These are phyloP conservation scores for Plantago ovata DNA, from an alignment of 257 asterid species.

Conservation along the genomic window DNA sequence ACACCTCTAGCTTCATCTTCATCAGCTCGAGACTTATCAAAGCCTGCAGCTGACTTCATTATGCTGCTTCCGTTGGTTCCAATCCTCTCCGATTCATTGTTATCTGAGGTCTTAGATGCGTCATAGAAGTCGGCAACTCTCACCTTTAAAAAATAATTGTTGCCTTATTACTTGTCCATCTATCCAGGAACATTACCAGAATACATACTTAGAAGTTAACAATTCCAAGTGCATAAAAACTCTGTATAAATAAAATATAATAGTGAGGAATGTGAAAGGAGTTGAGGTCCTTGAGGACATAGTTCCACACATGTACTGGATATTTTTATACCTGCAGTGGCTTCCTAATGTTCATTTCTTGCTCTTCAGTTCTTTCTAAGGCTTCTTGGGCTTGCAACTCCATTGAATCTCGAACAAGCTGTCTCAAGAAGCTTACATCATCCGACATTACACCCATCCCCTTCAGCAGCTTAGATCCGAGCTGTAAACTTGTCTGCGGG, in stretches of 20 bases:
- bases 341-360: slow-evolving; percentile 50
- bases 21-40: slow-evolving; percentile 24
- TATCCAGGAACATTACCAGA: neutral
- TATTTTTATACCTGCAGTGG: slow-evolving; percentile 67
- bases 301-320: neutral
- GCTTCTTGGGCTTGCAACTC: slow-evolving; percentile 90
- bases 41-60: slow-evolving; percentile 18
- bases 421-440: slow-evolving; percentile 74
- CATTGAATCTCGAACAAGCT: slow-evolving; percentile 81
- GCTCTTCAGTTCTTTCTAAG: slow-evolving; percentile 41
- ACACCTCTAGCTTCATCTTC: slow-evolving; percentile 46
- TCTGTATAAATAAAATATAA: neutral
- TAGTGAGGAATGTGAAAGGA: neutral
- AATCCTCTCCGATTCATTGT: slow-evolving; percentile 20
- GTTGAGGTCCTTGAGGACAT: neutral
- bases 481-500: slow-evolving; percentile 91
- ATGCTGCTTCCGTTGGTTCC: slow-evolving; percentile 27
- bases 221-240: neutral
- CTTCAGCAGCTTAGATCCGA: slow-evolving; percentile 87
- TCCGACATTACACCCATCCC: slow-evolving; percentile 95
- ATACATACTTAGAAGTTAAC: no score
- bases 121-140: slow-evolving; percentile 65
- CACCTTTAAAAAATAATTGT: slow-evolving; percentile 39
- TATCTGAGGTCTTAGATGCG: slow-evolving; percentile 20
- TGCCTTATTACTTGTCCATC: neutral